Evolutionary conservation across 2,329 filamentous ascomycete species (phyloP).

Genomic region (Leptodontidium sp.): DNA sequence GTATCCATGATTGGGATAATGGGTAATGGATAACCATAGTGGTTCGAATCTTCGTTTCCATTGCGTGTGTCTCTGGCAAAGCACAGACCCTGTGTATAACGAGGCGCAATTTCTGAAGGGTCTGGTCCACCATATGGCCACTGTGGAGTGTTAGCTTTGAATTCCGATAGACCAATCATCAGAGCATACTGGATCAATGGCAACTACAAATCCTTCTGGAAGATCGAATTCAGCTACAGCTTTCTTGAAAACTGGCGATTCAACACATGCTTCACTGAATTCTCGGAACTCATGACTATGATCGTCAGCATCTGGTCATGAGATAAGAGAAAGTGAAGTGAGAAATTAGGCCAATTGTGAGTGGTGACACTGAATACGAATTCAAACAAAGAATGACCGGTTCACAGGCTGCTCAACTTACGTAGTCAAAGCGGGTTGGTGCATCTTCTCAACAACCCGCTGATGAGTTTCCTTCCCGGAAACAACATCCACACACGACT

Average conservation of each 20-base stretch:
- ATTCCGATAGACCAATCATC: not conserved
- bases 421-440: conserved; percentile 57
- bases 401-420: conserved; percentile 44
- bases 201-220: conserved; percentile 62
- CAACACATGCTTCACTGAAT: conserved; percentile 39
- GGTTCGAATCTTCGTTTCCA: conserved; percentile 48
- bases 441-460: conserved; percentile 55
- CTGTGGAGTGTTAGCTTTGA: not conserved
- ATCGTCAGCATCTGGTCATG: not conserved
- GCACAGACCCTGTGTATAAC: conserved; percentile 63
- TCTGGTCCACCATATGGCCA: conserved; percentile 66
- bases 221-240: conserved; percentile 59
- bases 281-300: conserved; percentile 31
- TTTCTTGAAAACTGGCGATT: conserved; percentile 60
- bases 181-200: conserved; percentile 53
- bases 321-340: not conserved
- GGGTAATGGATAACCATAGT: conserved; percentile 59
- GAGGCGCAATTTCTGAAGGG: conserved; percentile 53
- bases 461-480: conserved; percentile 52
- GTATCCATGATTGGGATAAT: conserved; percentile 58
- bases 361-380: not conserved
- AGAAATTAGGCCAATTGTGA: not conserved
- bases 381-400: not conserved
- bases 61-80: conserved; percentile 56
- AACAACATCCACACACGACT: conserved; percentile 59